These are phyloP conservation scores for Trametes meyenii DNA, from an alignment of 768 basidiomycete species.

Conservation along the genomic window DNA sequence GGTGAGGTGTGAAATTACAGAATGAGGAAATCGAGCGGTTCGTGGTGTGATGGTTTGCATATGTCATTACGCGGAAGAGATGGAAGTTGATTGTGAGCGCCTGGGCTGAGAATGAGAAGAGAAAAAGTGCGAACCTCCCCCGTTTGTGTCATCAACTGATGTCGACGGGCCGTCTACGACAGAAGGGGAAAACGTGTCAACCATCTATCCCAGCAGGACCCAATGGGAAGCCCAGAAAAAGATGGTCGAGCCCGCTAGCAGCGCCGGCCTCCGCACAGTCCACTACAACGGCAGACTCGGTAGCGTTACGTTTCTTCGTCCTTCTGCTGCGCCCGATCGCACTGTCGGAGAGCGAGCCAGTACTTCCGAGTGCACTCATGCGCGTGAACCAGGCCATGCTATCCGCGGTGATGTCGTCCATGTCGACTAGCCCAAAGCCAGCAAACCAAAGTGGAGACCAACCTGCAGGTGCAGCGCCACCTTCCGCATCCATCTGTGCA, in stretches of 20 bases:
- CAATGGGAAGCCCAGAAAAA: slow-evolving; percentile 18
- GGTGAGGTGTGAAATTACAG: not conserved
- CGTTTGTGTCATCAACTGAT: slow-evolving; percentile 10
- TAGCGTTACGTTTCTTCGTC: not conserved
- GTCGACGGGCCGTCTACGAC: slow-evolving; percentile 19
- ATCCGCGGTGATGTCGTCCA: slow-evolving; percentile 56
- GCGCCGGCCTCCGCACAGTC: not conserved
- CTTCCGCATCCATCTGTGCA: slow-evolving; percentile 24
- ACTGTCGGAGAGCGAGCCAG: not conserved
- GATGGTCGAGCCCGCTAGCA: slow-evolving; percentile 22
- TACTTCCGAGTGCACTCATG: slow-evolving; percentile 15
- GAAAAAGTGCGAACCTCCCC: slow-evolving; percentile 22
- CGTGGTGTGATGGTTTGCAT: too few species aligned
- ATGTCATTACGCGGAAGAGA: too few species aligned
- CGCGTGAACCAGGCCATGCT: slow-evolving; percentile 37
- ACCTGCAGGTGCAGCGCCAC: slow-evolving; percentile 53
- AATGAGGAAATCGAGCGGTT: not conserved
- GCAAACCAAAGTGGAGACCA: slow-evolving; percentile 43
- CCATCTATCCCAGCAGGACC: slow-evolving; percentile 5
- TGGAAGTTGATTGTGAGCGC: not conserved
- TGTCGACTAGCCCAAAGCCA: slow-evolving; percentile 56
- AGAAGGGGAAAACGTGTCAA: slow-evolving; percentile 12
- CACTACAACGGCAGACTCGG: too few species aligned
- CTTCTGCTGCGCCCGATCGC: not conserved
- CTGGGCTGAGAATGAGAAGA: not conserved